Percentiles rank a stretch among this genome's conserved stretches.
Conservation (phyloP, 169 alveolate species). For the Plasmodium fragile region DNA sequence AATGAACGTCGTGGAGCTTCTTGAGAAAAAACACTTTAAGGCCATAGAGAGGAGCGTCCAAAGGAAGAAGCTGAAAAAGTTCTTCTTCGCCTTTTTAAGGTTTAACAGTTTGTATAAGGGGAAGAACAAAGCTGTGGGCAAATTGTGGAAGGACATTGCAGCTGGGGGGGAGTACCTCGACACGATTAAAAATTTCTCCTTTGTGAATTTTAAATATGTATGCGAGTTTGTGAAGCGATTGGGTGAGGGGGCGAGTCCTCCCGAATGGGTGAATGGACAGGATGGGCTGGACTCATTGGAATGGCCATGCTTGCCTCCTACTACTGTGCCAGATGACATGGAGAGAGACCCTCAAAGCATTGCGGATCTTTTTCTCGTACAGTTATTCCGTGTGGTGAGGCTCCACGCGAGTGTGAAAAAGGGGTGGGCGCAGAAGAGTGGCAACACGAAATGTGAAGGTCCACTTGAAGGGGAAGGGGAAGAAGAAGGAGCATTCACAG, state of each 20-base stretch:
- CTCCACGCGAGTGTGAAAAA: background rate
- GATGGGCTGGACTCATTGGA: background rate
- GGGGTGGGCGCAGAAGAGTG: background rate
- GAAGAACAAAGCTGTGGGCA: slow-evolving; percentile 11
- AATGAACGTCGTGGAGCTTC: slow-evolving; percentile 46
- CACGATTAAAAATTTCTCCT: background rate
- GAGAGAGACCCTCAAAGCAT: background rate
- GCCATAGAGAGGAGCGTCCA: slow-evolving; percentile 9
- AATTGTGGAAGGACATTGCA: slow-evolving; percentile 36
- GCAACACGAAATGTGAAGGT: background rate
- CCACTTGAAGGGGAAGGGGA: too few species aligned
- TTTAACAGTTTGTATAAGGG: slow-evolving; percentile 45
- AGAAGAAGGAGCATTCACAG: background rate
- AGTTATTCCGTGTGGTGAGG: background rate
- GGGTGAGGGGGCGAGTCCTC: background rate
- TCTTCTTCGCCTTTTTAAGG: slow-evolving; percentile 33
- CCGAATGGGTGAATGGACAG: background rate
- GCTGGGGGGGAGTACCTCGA: background rate
- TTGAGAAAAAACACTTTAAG: slow-evolving; percentile 37
- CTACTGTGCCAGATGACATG: background rate
- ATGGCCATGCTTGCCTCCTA: background rate
- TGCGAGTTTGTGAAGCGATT: slow-evolving; percentile 16
- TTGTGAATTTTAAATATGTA: slow-evolving; percentile 64
- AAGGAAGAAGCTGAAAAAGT: slow-evolving; percentile 10
- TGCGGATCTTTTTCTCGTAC: background rate